Evolutionary conservation across 176 grass and related monocot species (phyloP), one percentile per base, ranked within the genome.

Genomic region (Aegilops longissima): DNA sequence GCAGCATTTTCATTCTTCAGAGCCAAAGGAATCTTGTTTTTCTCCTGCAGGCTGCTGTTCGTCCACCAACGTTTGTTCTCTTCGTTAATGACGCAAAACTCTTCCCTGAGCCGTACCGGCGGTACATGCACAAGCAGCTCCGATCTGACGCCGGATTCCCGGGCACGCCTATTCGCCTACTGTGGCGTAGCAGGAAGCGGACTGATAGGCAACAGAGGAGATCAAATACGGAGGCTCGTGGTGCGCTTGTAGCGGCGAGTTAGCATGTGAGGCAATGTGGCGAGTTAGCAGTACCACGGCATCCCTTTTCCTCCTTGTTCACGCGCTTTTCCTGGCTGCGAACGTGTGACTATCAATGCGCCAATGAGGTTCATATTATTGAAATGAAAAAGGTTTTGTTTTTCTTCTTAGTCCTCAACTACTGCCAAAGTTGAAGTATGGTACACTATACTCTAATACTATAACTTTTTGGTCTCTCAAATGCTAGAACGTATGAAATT

Each of bases 71-170:
- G 20, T 98, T 98, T 84, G 96, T 98, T 82, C 90, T 98, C 82
- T 93, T 98, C 70, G 96, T 98, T 36, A 98, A 98, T 35, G 96
- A 98, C 49, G 93, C 88, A 2, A 98, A 98, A 85, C 91, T 98
- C 24, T 95, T 95, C 73, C 82, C 96, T 23, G 96, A 95, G n/a
- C 90, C 90, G 1, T 98, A 95, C 30, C 88, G 91, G 8, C 89
- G 96, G 3, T 98, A 98, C 70, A 95, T 98, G 91, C 91, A 98
- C 85, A 98, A 98, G 82, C 92, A 98, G 76, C 86, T 95, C n/a
- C 90, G 96, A 39, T 85, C 90, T 29, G 86, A 95, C 82, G 96
- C 92, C 34, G 96, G 93, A 24, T 98, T 92, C 89, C 93, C 93
- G 5, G 96, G 96, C 51, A 95, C 93, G 9, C 92, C 96, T 84